These are phyloP conservation scores for Blastobotrys buckinghamii DNA, from an alignment of 1,139 yeast genomes.

Conservation along the genomic window DNA sequence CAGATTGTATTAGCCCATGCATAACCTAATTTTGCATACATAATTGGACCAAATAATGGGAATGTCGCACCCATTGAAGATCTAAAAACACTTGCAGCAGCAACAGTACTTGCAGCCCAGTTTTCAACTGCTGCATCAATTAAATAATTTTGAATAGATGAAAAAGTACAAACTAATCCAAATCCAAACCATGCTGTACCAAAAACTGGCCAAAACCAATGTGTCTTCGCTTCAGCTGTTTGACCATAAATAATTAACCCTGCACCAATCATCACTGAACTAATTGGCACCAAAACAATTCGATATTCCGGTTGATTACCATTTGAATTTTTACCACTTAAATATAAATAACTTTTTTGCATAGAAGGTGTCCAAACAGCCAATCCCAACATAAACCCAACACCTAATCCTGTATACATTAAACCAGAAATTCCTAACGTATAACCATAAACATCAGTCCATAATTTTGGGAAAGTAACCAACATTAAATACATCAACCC, in stretches of 20 bases:
- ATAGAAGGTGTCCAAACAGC: constrained; percentile 41
- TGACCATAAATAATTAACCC: constrained; percentile 62
- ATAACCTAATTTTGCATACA: constrained; percentile 39
- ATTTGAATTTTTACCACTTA: constrained; percentile 43
- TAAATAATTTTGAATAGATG: constrained; percentile 52
- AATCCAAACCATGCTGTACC: constrained; percentile 53
- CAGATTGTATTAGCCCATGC: constrained; percentile 67
- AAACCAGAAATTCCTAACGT: constrained; percentile 48
- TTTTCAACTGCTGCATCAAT: constrained; percentile 48
- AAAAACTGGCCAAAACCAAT: constrained; percentile 53
- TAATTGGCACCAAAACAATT: constrained; percentile 39
- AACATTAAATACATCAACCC: constrained; percentile 60
- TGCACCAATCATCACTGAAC: constrained; percentile 45
- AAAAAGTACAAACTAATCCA: constrained; percentile 54
- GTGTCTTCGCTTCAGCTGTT: constrained; percentile 44
- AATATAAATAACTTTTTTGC: constrained; percentile 35
- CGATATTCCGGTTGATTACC: constrained; percentile 53
- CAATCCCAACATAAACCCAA: constrained; percentile 46
- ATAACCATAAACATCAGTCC: constrained; percentile 44
- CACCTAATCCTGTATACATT: constrained; percentile 50
- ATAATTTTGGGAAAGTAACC: constrained; percentile 52
- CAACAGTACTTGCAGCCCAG: constrained; percentile 52
- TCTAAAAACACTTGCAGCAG: constrained; percentile 58
- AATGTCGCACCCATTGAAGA: constrained; percentile 53
- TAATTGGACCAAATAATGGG: constrained; percentile 32